Base-by-base conservation (phyloP, 306 rosid genomes). In the Rubus parviflorus region DNA sequence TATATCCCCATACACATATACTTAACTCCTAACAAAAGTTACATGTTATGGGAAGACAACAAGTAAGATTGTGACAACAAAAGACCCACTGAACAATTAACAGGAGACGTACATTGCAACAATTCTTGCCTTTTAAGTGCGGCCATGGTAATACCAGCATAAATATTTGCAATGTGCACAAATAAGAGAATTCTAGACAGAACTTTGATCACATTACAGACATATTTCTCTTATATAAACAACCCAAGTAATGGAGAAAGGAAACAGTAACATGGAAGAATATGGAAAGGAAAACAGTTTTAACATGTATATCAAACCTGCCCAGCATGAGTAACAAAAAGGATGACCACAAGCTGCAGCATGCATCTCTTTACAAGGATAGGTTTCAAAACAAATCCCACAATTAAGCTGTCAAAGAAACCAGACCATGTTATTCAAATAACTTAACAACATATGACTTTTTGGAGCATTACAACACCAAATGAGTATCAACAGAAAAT, bases 381-480 rank as follows among this genome's bases (percentile, higher is more conserved):
- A 83, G 72, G 69, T 73, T 47, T 88, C 91, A 83, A 88, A 88
- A 78, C 91, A 88, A 67, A 88, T 88, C 70, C 91, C 91, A 75
- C 91, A 88, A 67, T 85, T 51, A 58, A 81, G 60, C 91, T 88
- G 88, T 67, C 76, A 81, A 79, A 73, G 63, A 42, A 77, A 23
- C 53, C 77, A 70, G 46, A 68, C 17, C 35, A 68, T 6, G 38
- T 15, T 43, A 81, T 77, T 68, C 61, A 64, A 79, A 58, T 13
- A 35, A 43, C 10, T 61, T 38, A 52, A 7, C 19, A 8, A 56
- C 22, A 43, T 42, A 57, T 17, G 25, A 73, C 12, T 30, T 14
- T 45, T 17, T 30, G 19, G 15, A 67, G 60, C 51, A 66, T 19
- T 35, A 46, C 42, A 71, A 48, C 10, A 60, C 51, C 54, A 67